phyloP scores from a whole-genome alignment of 2,329 filamentous ascomycete genomes.

The Fusarium heterosporum region DNA sequence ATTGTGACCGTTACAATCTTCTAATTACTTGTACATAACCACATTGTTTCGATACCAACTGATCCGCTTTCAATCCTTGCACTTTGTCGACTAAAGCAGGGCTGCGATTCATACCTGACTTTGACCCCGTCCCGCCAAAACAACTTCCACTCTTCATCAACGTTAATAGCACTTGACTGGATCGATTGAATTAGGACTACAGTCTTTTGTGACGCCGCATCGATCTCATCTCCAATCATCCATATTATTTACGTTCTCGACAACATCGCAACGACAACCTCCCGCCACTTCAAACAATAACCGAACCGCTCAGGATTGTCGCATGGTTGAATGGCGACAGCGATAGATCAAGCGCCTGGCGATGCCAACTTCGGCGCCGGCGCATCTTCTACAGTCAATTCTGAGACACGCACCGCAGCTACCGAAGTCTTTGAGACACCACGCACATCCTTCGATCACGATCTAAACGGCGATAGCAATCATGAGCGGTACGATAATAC shows the following conservation, averaged over 20 bases:
- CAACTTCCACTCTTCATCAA: constrained; percentile 23
- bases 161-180: constrained; percentile 12
- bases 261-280: constrained; percentile 1
- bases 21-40: constrained; percentile 1
- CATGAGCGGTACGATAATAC: constrained; percentile 31
- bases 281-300: not conserved
- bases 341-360: constrained; percentile 45
- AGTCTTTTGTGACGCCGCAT: constrained; percentile 1
- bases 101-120: constrained; percentile 21
- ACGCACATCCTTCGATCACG: constrained; percentile 43
- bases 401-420: constrained; percentile 36
- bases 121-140: constrained; percentile 22
- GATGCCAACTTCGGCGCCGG: constrained; percentile 37
- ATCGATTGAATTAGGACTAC: constrained; percentile 11
- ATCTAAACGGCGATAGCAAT: constrained; percentile 27
- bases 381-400: constrained; percentile 29
- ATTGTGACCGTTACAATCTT: not conserved
- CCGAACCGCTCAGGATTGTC: constrained; percentile 16
- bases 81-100: constrained; percentile 21
- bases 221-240: not conserved
- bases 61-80: constrained; percentile 16
- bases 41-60: not conserved
- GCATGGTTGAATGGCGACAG: constrained; percentile 53
- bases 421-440: constrained; percentile 46
- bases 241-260: constrained; percentile 1